Evolutionary conservation across 306 rosid genomes (phyloP).

Genomic region (Malus sylvestris): DNA sequence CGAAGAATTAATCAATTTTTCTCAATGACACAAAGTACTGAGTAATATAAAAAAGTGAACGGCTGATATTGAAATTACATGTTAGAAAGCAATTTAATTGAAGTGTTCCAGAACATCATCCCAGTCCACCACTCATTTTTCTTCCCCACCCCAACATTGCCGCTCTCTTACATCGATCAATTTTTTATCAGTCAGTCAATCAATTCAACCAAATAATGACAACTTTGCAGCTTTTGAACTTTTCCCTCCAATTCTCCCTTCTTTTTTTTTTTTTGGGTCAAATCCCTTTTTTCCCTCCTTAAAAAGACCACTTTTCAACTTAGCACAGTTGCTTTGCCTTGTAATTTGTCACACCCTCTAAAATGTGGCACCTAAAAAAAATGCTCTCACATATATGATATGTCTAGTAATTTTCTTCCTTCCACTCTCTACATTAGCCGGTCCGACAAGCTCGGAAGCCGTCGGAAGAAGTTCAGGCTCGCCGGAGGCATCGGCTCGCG

Average conservation of each 20-base stretch:
- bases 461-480: conserved; percentile 44
- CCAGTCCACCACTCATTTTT: neutral
- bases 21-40: too few species aligned
- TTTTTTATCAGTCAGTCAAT: conserved; percentile 29
- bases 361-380: conserved; percentile 25
- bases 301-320: conserved; percentile 40
- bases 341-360: conserved; percentile 10
- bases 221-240: conserved; percentile 25
- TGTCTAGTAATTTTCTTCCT: neutral
- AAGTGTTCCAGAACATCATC: conserved; percentile 6
- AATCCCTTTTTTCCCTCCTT: conserved; percentile 28
- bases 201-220: conserved; percentile 40
- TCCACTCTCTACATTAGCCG: conserved; percentile 56
- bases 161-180: conserved; percentile 50
- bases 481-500: conserved; percentile 47
- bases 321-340: conserved; percentile 17
- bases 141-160: neutral
- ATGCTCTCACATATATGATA: neutral
- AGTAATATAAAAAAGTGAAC: too few species aligned
- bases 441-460: conserved; percentile 84
- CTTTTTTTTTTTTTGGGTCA: neutral
- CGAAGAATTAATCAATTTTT: too few species aligned
- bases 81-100: conserved; percentile 14
- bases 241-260: conserved; percentile 15
- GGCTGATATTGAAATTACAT: neutral